Conservation (phyloP, 2,329 filamentous ascomycete genomes). For the Aureobasidium sp. region DNA sequence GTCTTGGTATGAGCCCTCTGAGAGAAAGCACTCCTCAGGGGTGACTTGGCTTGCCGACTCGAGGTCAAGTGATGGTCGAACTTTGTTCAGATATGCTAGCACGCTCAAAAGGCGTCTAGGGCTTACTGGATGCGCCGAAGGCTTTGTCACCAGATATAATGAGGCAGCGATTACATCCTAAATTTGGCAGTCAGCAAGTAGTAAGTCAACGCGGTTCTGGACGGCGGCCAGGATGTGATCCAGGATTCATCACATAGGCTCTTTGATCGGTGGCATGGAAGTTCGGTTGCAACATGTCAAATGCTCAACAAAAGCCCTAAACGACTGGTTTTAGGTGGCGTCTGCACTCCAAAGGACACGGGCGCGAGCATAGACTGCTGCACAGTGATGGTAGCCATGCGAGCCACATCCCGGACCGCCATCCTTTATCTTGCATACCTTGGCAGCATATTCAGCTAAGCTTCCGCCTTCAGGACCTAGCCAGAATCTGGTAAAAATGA, state of each 20-base stretch:
- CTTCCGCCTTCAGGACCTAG: slow-evolving; percentile 50
- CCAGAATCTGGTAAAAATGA: slow-evolving; percentile 78
- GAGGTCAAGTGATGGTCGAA: slow-evolving; percentile 40
- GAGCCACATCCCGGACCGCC: background rate
- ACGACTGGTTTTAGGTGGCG: background rate
- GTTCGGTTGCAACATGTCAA: background rate
- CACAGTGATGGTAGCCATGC: background rate
- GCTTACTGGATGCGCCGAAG: slow-evolving; percentile 68
- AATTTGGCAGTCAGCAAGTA: slow-evolving; percentile 8
- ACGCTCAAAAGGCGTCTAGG: slow-evolving; percentile 77
- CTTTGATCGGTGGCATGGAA: background rate
- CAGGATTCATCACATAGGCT: background rate
- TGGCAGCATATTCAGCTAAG: slow-evolving; percentile 43
- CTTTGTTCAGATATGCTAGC: slow-evolving; percentile 70
- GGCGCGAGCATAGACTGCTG: background rate
- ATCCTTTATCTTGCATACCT: slow-evolving; percentile 33
- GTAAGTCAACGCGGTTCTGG: background rate
- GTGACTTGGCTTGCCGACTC: background rate
- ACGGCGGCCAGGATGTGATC: background rate
- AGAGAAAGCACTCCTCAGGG: slow-evolving; percentile 24
- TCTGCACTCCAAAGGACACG: background rate
- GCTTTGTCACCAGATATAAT: slow-evolving; percentile 75
- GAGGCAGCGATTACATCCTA: slow-evolving; percentile 76
- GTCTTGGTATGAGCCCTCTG: slow-evolving; percentile 63
- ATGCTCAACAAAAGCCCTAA: background rate